Conservation (phyloP, 495 filamentous ascomycete species). For the Xylaria longipes region DNA sequence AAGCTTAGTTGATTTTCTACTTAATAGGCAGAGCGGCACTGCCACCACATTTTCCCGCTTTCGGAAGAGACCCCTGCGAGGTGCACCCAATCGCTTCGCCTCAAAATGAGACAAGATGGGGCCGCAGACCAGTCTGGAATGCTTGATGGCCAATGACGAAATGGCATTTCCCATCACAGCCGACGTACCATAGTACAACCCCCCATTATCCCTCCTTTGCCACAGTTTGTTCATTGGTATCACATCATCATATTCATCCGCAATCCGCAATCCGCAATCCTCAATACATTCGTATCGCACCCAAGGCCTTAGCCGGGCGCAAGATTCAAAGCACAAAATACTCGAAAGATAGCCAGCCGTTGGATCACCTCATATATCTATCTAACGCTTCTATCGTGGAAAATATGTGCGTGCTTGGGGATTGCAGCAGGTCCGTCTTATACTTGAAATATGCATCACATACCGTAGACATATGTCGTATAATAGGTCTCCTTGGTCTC, state of each 20-base stretch:
- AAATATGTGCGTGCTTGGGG: not conserved
- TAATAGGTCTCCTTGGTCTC: not conserved
- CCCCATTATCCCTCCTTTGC: not conserved
- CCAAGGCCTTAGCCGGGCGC: not conserved
- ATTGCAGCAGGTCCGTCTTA: not conserved
- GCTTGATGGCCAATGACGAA: conserved; percentile 8
- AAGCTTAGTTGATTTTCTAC: not conserved
- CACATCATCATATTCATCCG: too few species aligned
- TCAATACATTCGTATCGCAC: not conserved
- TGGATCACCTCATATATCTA: not conserved
- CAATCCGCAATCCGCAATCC: not conserved
- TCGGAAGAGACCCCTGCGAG: not conserved
- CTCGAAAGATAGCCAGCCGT: not conserved
- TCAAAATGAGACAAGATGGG: conserved; percentile 13
- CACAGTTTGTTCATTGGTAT: conserved; percentile 12
- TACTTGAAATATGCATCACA: not conserved
- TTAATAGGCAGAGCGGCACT: not conserved
- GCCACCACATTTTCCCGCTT: conserved; percentile 11
- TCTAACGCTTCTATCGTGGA: not conserved
- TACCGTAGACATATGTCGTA: not conserved
- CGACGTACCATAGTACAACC: not conserved
- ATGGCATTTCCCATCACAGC: not conserved
- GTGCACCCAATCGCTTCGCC: conserved; percentile 15
- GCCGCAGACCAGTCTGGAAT: not conserved
- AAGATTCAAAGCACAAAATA: not conserved